A percentile compares a stretch with the other conserved stretches of the same genome.
These are phyloP conservation scores for Phylloporus arenicola DNA, from an alignment of 768 basidiomycete species.

Conservation along the genomic window DNA sequence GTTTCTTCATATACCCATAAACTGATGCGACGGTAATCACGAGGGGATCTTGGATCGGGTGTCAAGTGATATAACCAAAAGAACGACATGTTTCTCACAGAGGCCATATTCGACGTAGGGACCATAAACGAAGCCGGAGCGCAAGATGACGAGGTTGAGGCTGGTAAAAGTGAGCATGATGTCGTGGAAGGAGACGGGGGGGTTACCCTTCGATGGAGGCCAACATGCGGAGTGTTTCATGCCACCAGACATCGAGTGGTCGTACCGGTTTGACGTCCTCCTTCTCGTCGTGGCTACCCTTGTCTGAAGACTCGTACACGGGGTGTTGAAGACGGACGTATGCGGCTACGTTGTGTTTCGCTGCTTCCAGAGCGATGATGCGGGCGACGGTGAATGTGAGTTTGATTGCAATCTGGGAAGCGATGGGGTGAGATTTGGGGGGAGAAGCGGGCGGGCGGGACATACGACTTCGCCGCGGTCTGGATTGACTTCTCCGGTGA, in stretches of 20 bases:
- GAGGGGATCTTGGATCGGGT: constrained; percentile 48
- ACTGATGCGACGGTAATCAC: constrained; percentile 72
- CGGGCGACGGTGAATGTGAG: constrained; percentile 67
- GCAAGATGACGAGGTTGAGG: constrained; percentile 74
- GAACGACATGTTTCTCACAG: constrained; percentile 37
- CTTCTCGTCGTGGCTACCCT: constrained; percentile 62
- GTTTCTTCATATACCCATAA: constrained; percentile 77
- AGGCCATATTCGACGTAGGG: constrained; percentile 72
- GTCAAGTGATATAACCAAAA: constrained; percentile 11
- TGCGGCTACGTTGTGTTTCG: constrained; percentile 71
- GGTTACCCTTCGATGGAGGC: constrained; percentile 66
- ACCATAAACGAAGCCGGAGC: constrained; percentile 73
- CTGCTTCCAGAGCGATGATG: constrained; percentile 69
- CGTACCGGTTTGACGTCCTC: constrained; percentile 69
- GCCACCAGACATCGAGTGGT: constrained; percentile 80
- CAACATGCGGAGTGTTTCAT: constrained; percentile 72
- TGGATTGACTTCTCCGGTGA: constrained; percentile 71
- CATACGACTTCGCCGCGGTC: constrained; percentile 73
- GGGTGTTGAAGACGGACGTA: constrained; percentile 75
- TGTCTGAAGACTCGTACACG: constrained; percentile 71
- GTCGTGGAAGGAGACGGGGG: not conserved
- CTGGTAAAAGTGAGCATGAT: constrained; percentile 33
- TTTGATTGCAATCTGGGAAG: constrained; percentile 65
- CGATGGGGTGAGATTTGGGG: constrained; percentile 4
- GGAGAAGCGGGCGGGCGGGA: constrained; percentile 3